Evolutionary conservation across 177 flowering plant genomes (phyloP).

Genomic region (Vitis hybrid): DNA sequence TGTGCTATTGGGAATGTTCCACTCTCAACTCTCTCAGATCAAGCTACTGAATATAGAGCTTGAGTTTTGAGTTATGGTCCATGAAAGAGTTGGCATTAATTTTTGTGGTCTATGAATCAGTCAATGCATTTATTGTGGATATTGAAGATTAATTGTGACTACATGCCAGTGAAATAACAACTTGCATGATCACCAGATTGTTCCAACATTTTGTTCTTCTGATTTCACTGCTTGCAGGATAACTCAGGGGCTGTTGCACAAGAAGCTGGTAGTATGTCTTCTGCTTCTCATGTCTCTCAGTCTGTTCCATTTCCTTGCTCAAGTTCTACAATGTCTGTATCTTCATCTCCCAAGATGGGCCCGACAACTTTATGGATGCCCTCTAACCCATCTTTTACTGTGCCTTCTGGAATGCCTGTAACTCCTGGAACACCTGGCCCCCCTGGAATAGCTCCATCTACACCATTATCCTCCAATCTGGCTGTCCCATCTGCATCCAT

Average conservation of each 20-base stretch:
- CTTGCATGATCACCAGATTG: background rate
- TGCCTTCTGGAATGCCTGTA: slow-evolving; percentile 33
- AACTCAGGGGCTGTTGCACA: slow-evolving; percentile 24
- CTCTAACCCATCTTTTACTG: slow-evolving; percentile 34
- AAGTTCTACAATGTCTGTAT: slow-evolving; percentile 18
- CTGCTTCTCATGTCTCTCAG: slow-evolving; percentile 30
- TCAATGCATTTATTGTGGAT: too few relatives aligned
- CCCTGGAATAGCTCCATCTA: slow-evolving; percentile 44
- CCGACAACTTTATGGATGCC: slow-evolving; percentile 30
- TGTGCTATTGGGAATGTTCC: too few relatives aligned
- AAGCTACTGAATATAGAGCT: too few relatives aligned
- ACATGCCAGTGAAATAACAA: background rate
- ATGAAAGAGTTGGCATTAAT: background rate
- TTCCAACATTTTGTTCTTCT: slow-evolving; percentile 6
- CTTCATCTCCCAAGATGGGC: slow-evolving; percentile 30
- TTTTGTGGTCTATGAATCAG: too few relatives aligned
- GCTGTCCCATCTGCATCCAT: slow-evolving; percentile 16
- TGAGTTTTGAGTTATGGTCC: background rate
- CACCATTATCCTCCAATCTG: slow-evolving; percentile 25
- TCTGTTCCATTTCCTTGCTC: slow-evolving; percentile 28
- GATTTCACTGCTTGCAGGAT: slow-evolving; percentile 34
- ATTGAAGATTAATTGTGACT: background rate
- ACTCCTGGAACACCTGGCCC: slow-evolving; percentile 50
- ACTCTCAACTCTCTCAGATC: too few relatives aligned
- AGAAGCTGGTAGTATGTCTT: slow-evolving; percentile 24